Conservation (phyloP, 345 rosid genomes). For the Zanthoxylum bungeanum region DNA sequence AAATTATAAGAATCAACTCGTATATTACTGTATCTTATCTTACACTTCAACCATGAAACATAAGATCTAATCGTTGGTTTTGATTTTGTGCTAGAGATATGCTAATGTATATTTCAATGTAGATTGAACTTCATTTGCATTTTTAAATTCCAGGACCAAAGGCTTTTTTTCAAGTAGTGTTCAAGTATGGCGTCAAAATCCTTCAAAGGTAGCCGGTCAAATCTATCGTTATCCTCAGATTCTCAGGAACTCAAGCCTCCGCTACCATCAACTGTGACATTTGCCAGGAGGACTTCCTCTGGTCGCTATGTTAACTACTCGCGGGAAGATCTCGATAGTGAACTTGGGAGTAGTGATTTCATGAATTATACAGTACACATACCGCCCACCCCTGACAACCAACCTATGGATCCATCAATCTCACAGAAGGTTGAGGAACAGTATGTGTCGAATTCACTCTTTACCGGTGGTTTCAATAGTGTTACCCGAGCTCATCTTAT, state of each 20-base stretch:
- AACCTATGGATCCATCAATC: constrained; percentile 87
- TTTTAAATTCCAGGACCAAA: constrained; percentile 38
- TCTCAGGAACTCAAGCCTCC: constrained; percentile 61
- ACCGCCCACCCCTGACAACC: constrained; percentile 97
- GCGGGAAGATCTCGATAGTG: constrained; percentile 93
- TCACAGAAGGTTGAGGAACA: constrained; percentile 98
- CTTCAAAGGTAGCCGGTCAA: constrained; percentile 57
- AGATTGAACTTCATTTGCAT: constrained; percentile 10
- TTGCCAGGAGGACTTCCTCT: constrained; percentile 74
- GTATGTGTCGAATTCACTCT: constrained; percentile 87
- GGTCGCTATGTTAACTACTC: constrained; percentile 92
- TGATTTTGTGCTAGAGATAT: background rate
- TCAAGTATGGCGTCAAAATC: constrained; percentile 62
- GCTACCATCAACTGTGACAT: constrained; percentile 58
- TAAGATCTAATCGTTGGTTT: background rate
- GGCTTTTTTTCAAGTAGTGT: constrained; percentile 16
- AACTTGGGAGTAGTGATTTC: constrained; percentile 66
- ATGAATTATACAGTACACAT: constrained; percentile 85
- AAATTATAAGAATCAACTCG: background rate
- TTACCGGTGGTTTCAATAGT: constrained; percentile 92
- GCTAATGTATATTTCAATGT: background rate
- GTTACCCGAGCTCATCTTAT: constrained; percentile 86
- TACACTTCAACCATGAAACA: background rate
- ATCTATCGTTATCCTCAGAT: constrained; percentile 62
- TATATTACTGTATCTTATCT: background rate